phyloP scores from a whole-genome alignment of 2,329 filamentous ascomycete species.

The Hyphodiscus sp. region DNA sequence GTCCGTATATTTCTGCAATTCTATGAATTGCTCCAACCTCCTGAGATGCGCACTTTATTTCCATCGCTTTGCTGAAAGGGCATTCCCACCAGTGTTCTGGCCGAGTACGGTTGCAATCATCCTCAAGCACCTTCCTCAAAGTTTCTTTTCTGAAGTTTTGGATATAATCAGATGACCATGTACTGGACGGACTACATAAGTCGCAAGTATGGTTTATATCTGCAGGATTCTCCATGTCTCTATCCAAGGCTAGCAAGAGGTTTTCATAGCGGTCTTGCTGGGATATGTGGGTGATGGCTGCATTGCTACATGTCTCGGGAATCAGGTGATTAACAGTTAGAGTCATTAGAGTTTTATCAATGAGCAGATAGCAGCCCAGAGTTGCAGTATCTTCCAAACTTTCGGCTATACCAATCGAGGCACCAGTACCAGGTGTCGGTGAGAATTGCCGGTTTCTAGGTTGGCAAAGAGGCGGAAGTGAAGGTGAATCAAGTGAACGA shows the following conservation, averaged over 20 bases:
- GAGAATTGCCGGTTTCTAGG: constrained; percentile 1
- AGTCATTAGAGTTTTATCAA: neutral
- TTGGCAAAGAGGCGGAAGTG: neutral
- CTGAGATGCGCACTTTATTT: no score
- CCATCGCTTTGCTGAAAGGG: no score
- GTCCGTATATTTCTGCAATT: neutral
- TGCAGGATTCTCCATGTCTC: neutral
- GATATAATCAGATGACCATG: neutral
- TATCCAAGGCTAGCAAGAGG: neutral
- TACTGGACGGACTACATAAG: neutral
- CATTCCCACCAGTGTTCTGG: no score
- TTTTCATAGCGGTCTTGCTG: neutral
- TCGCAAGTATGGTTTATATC: neutral
- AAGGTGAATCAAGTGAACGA: neutral
- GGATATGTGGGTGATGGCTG: constrained; percentile 1
- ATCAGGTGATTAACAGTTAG: constrained; percentile 4
- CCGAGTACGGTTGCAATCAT: no score
- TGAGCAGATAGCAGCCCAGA: constrained; percentile 1
- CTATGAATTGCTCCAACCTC: no score
- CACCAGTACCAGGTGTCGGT: neutral
- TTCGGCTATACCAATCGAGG: constrained; percentile 1
- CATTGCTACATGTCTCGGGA: neutral
- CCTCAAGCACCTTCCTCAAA: no score
- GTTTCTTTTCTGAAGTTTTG: no score
- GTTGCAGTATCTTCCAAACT: constrained; percentile 2